These are phyloP conservation scores for Aristolochia californica DNA, from an alignment of 164 flowering plant species.

Conservation along the genomic window DNA sequence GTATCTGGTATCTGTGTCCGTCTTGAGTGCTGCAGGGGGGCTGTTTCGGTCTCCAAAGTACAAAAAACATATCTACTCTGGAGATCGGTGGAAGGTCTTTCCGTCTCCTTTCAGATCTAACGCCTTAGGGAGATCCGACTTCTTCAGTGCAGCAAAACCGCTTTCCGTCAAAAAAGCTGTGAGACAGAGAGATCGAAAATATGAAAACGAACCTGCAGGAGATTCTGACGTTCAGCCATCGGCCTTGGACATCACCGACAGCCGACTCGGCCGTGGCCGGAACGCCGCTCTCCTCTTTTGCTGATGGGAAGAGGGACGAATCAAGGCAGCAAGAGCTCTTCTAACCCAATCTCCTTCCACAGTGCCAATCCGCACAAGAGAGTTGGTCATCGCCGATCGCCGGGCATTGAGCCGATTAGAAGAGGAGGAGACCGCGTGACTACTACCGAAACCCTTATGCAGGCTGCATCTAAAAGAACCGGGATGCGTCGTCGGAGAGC, in stretches of 20 bases:
- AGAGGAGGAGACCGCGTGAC: constrained; percentile 13
- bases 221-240: constrained; percentile 7
- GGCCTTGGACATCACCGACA: constrained; percentile 46
- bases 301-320: constrained; percentile 57
- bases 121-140: neutral
- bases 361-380: constrained; percentile 52
- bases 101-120: constrained; percentile 5
- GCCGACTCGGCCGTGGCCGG: constrained; percentile 49
- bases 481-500: constrained; percentile 65
- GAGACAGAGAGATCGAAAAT: neutral
- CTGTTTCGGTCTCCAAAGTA: neutral
- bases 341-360: constrained; percentile 56
- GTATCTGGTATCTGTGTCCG: neutral
- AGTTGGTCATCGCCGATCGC: constrained; percentile 65
- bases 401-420: constrained; percentile 34
- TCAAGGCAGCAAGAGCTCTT: constrained; percentile 45
- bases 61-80: neutral
- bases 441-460: constrained; percentile 25
- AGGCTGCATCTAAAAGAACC: constrained; percentile 62
- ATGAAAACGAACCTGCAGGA: constrained; percentile 18
- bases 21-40: too few species aligned
- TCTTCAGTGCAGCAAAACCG: too few species aligned
- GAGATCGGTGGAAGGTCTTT: neutral
- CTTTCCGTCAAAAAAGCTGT: too few species aligned
- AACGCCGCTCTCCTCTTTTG: constrained; percentile 34